These are phyloP conservation scores for Capsicum rhomboideum DNA, from an alignment of 257 asterid genomes.

Conservation along the genomic window DNA sequence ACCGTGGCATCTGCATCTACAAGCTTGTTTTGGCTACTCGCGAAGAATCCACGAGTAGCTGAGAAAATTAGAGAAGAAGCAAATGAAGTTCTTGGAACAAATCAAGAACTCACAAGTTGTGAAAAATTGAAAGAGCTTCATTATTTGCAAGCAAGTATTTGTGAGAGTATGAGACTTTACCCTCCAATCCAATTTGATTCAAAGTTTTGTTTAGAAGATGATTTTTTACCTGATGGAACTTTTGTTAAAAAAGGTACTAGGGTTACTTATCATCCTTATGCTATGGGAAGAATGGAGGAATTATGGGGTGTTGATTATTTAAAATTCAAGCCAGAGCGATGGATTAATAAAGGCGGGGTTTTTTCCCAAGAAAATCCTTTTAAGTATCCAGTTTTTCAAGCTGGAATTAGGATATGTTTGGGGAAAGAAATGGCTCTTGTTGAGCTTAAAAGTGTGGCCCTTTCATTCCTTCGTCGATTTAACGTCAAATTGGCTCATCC, in stretches of 20 bases:
- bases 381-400: conserved; percentile 39
- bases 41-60: conserved; percentile 19
- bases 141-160: conserved; percentile 29
- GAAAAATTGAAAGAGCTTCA: conserved; percentile 19
- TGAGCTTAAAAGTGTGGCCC: conserved; percentile 45
- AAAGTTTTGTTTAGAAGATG: conserved; percentile 24
- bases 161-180: conserved; percentile 34
- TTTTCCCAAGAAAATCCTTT: conserved; percentile 28
- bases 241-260: conserved; percentile 25
- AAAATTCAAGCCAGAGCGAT: conserved; percentile 32
- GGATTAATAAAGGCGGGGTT: conserved; percentile 24
- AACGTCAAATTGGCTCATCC: conserved; percentile 19
- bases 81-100: conserved; percentile 15
- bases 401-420: conserved; percentile 33
- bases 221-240: conserved; percentile 27
- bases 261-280: conserved; percentile 45
- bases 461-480: conserved; percentile 37
- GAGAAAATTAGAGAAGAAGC: conserved; percentile 20
- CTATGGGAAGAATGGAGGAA: conserved; percentile 39
- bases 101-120: background rate
- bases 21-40: conserved; percentile 30
- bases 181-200: conserved; percentile 43
- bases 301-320: conserved; percentile 31
- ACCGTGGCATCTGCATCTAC: conserved; percentile 31
- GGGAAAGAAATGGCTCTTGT: conserved; percentile 37